Evolutionary conservation across 139 green algal genomes (phyloP), one percentile per base, ranked within the genome.

Genomic region (Ostreobium quekettii): DNA sequence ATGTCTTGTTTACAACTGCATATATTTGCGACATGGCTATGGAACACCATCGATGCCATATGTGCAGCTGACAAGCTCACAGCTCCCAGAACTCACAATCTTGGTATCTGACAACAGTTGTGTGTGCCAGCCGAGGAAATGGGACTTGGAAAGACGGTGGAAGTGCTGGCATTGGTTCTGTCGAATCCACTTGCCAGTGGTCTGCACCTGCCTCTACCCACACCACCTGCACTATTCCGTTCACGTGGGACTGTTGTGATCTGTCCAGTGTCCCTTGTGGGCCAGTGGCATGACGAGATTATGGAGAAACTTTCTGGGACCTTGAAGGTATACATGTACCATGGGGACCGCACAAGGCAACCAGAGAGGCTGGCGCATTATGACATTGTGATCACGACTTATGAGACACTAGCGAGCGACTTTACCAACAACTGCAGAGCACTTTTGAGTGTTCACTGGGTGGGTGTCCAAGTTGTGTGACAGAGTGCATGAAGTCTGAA

Each of bases 221-320:
- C 24, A 56, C 24, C 24, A 22, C 24, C 47, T 56, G 47, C 24
- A 22, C 24, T 22, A 28, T 63, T 29, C 1, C 49, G n/a, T 26
- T 19, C 56, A 63, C 56, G 22, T 37, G 36, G 49, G 26, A 64
- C 72, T 31, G 42, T 74, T 26, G 74, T 83, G 42, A 78, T 92
- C 48, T 89, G 82, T 53, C 67, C 77, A 1, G 82, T 89, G 39
- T 86, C 76, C 3, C 71, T 92, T 61, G 79, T 90, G 70, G 83
- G 83, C 1, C 85, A 91, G 65, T 91, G 85, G 84, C 53, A 77
- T 26, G 62, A 48, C 2, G 85, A 91, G 63, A 79, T 78, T 22
- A 37, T 67, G 38, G 53, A 36, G 48, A 86, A 89, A 72, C 64
- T 83, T 37, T 39, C 22, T 2, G 76, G 58, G 24, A 47, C 53